Conservation (phyloP, 768 basidiomycete species). For the Sporobolomyces phaffii region DNA sequence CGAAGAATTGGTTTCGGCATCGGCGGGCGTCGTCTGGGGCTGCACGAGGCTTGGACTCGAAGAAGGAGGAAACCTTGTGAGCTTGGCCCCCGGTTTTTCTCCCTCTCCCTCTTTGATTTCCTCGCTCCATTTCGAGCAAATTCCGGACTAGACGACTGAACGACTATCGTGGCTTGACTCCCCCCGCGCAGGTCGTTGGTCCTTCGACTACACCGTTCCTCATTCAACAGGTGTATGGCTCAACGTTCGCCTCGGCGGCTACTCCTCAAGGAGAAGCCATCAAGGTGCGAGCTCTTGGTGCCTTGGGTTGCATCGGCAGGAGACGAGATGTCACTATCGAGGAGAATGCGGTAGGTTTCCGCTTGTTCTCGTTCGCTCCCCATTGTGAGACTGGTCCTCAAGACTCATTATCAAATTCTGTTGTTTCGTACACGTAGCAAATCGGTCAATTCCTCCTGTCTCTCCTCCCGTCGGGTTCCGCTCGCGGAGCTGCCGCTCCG, state of each 20-base stretch:
- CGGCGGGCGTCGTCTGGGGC: conserved; percentile 43
- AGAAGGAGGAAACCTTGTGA: conserved; percentile 9
- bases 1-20: conserved; percentile 44
- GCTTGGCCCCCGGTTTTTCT: neutral
- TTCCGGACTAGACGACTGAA: no score
- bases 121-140: no score
- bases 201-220: conserved; percentile 31
- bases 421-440: no score
- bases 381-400: no score
- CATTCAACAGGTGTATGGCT: conserved; percentile 18
- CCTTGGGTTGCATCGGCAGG: conserved; percentile 46
- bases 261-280: conserved; percentile 35
- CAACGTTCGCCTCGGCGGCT: conserved; percentile 23
- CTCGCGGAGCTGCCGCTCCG: conserved; percentile 2
- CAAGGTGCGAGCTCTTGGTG: conserved; percentile 44
- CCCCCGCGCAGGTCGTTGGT: conserved; percentile 9
- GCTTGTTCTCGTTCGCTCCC: no score
- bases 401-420: no score
- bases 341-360: conserved; percentile 45
- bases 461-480: conserved; percentile 21
- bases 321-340: conserved; percentile 42
- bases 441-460: conserved; percentile 46
- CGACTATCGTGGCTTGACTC: no score
- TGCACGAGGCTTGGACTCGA: conserved; percentile 40
- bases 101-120: neutral